These are phyloP conservation scores for Aspergillus sp. DNA, from an alignment of 2,329 filamentous ascomycete species.

Conservation along the genomic window DNA sequence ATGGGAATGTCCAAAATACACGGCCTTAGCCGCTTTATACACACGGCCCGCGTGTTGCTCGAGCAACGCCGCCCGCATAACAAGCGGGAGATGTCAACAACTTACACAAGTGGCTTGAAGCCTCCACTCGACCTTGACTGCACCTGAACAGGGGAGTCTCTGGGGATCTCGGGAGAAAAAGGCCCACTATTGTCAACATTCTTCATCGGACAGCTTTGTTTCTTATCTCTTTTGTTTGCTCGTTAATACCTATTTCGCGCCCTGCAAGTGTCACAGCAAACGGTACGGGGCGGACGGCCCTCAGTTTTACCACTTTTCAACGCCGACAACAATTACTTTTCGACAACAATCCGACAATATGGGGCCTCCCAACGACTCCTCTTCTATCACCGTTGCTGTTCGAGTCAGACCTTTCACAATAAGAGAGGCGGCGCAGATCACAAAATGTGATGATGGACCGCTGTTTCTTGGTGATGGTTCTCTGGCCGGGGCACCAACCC, in stretches of 20 bases:
- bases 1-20: constrained; percentile 3
- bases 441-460: constrained; percentile 73
- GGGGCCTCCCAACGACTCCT: constrained; percentile 46
- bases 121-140: constrained; percentile 14
- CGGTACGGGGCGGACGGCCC: constrained; percentile 21
- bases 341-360: constrained; percentile 30
- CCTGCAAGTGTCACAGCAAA: constrained; percentile 14
- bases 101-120: constrained; percentile 16
- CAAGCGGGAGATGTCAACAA: constrained; percentile 26
- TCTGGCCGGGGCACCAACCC: constrained; percentile 79
- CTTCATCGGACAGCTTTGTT: constrained; percentile 13
- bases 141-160: constrained; percentile 16
- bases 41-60: constrained; percentile 30
- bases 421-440: constrained; percentile 88
- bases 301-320: constrained; percentile 19
- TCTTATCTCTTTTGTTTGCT: constrained; percentile 16
- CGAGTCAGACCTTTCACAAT: constrained; percentile 72
- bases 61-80: constrained; percentile 33
- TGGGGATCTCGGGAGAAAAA: constrained; percentile 14
- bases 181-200: constrained; percentile 37
- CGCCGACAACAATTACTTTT: constrained; percentile 4
- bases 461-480: constrained; percentile 97
- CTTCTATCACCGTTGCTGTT: constrained; percentile 55
- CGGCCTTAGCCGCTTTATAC: constrained; percentile 12
- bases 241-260: constrained; percentile 3